A percentile compares a stretch with the other conserved stretches of the same genome.
Evolutionary conservation across 345 rosid genomes (phyloP).

Genomic region (Rhodamnia rubescens): DNA sequence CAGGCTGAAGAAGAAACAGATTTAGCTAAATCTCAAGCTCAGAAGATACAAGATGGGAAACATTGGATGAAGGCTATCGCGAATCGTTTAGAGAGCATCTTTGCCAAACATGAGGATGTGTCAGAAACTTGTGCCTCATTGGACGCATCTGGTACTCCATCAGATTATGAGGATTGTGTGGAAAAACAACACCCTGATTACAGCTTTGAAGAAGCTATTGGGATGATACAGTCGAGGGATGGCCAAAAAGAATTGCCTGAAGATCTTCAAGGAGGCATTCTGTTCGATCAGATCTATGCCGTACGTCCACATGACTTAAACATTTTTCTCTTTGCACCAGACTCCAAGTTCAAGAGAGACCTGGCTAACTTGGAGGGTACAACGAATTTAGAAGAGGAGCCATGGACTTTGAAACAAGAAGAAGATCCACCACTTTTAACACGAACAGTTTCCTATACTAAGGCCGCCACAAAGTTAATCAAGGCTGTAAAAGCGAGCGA

Average conservation of each 20-base stretch:
- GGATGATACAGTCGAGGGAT: constrained; percentile 35
- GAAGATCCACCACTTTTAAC: constrained; percentile 29
- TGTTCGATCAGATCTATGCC: constrained; percentile 45
- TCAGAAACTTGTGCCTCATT: constrained; percentile 27
- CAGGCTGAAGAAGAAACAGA: constrained; percentile 22
- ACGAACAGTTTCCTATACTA: constrained; percentile 45
- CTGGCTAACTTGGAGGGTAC: constrained; percentile 61
- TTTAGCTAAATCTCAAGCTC: constrained; percentile 6
- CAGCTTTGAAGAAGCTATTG: constrained; percentile 59
- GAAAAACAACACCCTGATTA: constrained; percentile 30
- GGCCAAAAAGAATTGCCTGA: constrained; percentile 47
- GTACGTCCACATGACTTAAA: constrained; percentile 39
- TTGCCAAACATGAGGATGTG: constrained; percentile 44
- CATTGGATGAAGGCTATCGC: constrained; percentile 44
- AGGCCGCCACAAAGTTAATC: constrained; percentile 62
- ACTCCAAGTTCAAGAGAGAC: constrained; percentile 56
- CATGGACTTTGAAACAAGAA: constrained; percentile 53
- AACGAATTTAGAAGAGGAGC: constrained; percentile 54
- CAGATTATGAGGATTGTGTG: constrained; percentile 53
- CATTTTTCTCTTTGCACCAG: constrained; percentile 56
- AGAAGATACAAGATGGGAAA: constrained; percentile 47
- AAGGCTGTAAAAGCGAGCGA: constrained; percentile 77
- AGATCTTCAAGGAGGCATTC: constrained; percentile 61
- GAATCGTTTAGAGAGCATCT: constrained; percentile 41
- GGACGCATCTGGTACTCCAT: constrained; percentile 26